phyloP scores from a whole-genome alignment of 2,329 filamentous ascomycete species.

The Trichoderma semiorbis region DNA sequence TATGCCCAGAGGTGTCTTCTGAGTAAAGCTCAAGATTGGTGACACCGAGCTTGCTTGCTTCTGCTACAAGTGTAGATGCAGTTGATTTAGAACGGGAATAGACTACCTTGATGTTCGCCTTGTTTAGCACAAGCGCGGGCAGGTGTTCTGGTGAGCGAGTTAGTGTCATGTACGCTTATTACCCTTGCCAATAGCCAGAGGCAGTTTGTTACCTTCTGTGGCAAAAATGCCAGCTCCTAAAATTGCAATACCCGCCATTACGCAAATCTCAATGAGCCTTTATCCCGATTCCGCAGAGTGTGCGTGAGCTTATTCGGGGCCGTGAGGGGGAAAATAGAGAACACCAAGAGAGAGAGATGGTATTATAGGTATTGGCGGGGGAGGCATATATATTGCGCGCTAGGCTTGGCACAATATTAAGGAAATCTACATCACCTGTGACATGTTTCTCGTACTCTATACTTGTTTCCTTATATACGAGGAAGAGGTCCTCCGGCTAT shows the following conservation, averaged over 20 bases:
- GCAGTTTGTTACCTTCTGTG: background rate
- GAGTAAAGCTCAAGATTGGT: slow-evolving; percentile 5
- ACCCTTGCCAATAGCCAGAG: background rate
- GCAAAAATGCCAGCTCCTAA: slow-evolving; percentile 15
- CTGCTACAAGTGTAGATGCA: background rate
- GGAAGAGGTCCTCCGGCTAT: slow-evolving; percentile 5
- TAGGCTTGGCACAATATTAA: background rate
- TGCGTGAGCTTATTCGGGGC: background rate
- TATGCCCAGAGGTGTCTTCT: slow-evolving; percentile 3
- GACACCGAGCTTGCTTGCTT: slow-evolving; percentile 1
- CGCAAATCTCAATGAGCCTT: too few species aligned
- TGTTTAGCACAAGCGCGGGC: background rate
- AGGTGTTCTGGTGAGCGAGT: background rate
- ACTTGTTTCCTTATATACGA: background rate
- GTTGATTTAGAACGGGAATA: slow-evolving; percentile 7
- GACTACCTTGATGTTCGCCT: slow-evolving; percentile 4
- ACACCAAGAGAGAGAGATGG: background rate
- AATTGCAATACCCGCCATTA: slow-evolving; percentile 11
- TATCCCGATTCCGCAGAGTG: background rate
- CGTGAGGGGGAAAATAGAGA: background rate
- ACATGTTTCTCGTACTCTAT: background rate
- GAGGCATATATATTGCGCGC: background rate
- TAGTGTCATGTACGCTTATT: background rate
- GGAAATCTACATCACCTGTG: background rate
- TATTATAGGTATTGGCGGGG: background rate